Percentiles rank a stretch among this genome's conserved stretches.
Conservation (phyloP, 768 basidiomycete species). For the Lentinula raphanica region DNA sequence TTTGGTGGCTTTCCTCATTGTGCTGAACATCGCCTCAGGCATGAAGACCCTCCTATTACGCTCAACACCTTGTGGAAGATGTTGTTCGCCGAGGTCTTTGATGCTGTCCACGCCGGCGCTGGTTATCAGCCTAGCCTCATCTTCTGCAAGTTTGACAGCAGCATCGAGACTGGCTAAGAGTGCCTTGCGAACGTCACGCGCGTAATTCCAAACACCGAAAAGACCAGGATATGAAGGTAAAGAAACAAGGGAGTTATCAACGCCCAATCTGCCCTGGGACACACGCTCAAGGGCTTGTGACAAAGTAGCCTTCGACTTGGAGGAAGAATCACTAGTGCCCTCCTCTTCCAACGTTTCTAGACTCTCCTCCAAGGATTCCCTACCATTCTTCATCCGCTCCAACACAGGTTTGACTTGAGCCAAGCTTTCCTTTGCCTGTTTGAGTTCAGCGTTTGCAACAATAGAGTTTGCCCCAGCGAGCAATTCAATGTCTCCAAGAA, state of each 20-base stretch:
- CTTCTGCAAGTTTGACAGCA: slow-evolving; percentile 74
- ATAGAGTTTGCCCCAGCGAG: slow-evolving; percentile 83
- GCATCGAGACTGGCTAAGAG: slow-evolving; percentile 80
- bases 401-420: slow-evolving; percentile 70
- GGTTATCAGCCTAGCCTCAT: slow-evolving; percentile 72
- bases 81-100: slow-evolving; percentile 61
- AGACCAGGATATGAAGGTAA: slow-evolving; percentile 85
- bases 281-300: slow-evolving; percentile 70
- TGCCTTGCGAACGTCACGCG: slow-evolving; percentile 67
- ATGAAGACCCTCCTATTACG: slow-evolving; percentile 81
- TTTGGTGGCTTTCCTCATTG: slow-evolving; percentile 37
- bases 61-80: slow-evolving; percentile 80
- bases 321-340: slow-evolving; percentile 47
- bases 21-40: slow-evolving; percentile 96
- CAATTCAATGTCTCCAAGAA: slow-evolving; percentile 87
- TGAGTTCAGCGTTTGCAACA: slow-evolving; percentile 75
- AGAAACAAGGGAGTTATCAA: slow-evolving; percentile 36
- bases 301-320: slow-evolving; percentile 55
- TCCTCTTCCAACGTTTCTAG: slow-evolving; percentile 79
- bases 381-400: slow-evolving; percentile 77
- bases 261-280: slow-evolving; percentile 66
- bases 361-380: slow-evolving; percentile 71
- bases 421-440: slow-evolving; percentile 67
- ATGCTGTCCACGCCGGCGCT: slow-evolving; percentile 62
- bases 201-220: slow-evolving; percentile 81